Percentiles rank a stretch among this genome's conserved stretches.
phyloP scores from a whole-genome alignment of 2,329 filamentous ascomycete species.

The Allantophomopsis cytisporea region DNA sequence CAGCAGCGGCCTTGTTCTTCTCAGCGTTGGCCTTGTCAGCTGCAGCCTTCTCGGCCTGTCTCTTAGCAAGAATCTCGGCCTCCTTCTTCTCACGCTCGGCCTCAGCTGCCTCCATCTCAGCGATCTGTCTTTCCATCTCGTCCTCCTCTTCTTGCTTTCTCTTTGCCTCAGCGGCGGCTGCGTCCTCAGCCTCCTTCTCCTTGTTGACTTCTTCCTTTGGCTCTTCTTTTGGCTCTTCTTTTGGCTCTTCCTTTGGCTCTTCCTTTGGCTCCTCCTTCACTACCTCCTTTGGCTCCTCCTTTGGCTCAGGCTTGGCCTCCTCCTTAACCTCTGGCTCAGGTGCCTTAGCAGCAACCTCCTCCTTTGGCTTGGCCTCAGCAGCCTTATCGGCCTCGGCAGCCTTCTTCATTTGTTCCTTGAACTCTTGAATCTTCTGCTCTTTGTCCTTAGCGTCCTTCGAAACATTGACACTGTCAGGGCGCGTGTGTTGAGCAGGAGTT shows the following conservation, averaged over 20 bases:
- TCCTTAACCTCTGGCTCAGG: slow-evolving; percentile 19
- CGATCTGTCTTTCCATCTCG: slow-evolving; percentile 44
- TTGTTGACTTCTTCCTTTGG: slow-evolving; percentile 17
- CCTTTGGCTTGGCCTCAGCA: slow-evolving; percentile 17
- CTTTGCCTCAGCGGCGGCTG: slow-evolving; percentile 17
- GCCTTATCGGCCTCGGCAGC: slow-evolving; percentile 18
- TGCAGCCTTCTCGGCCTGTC: slow-evolving; percentile 21
- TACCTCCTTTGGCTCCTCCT: slow-evolving; percentile 10
- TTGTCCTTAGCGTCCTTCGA: slow-evolving; percentile 41
- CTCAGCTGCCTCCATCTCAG: slow-evolving; percentile 35
- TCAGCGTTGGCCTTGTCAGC: slow-evolving; percentile 28
- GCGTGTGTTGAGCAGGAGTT: slow-evolving; percentile 48
- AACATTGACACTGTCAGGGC: slow-evolving; percentile 53
- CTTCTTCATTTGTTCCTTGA: slow-evolving; percentile 39
- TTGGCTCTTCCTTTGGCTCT: slow-evolving; percentile 3
- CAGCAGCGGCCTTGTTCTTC: slow-evolving; percentile 31
- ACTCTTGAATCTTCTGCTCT: slow-evolving; percentile 73
- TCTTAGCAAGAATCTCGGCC: slow-evolving; percentile 18
- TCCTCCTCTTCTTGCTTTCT: slow-evolving; percentile 32
- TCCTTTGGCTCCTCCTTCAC: slow-evolving; percentile 10
- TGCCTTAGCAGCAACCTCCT: slow-evolving; percentile 15
- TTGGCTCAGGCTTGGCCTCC: slow-evolving; percentile 8
- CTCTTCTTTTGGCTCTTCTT: slow-evolving; percentile 18
- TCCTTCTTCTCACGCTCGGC: slow-evolving; percentile 17
- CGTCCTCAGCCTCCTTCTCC: slow-evolving; percentile 9